Base-by-base conservation (phyloP, 176 grass and related monocot genomes). In the Puccinellia tenuiflora region DNA sequence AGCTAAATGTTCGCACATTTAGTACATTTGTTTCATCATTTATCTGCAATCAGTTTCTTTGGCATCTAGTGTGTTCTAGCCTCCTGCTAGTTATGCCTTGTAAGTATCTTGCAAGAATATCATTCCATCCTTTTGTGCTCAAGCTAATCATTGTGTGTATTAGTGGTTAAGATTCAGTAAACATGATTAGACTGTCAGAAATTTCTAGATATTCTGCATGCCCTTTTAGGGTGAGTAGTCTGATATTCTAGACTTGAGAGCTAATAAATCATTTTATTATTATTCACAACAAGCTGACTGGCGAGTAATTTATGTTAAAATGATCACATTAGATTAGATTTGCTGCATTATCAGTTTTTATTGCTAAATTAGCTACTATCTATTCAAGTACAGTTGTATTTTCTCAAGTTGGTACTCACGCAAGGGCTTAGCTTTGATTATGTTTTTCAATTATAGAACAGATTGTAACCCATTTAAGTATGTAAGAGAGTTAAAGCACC, bases 11-110 rank as follows among this genome's bases (percentile, higher is more conserved):
- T 18, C 15, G 24, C 1, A 69, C 10, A 18, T 38, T 68, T 59
- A n/a, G 29, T 47, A 35, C 29, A 18, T 75, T 56, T 28, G 6
- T 81, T 80, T 51, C 30, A 31, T 85, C 4, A 14, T 84, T 16
- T 66, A 65, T 79, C 30, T 69, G 34, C 14, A 31, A 80, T 81
- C 35, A 57, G 39, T 67, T 10, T 81, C 75, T 59, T 68, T 81
- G 69, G 2, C 71, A 59, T 59, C 40, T 81, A 42, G 61, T 53
- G 20, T 77, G 21, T 76, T 79, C 30, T 70, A 28, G 5, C 33
- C 15, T 57, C 9, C 24, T 61, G 17, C 35, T 71, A 28, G 38
- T 33, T 60, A 12, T 63, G 55, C 18, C 11, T 35, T 83, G 8
- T 51, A 20, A 68, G 17, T 17, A 74, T 65, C 33, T 53, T 9